phyloP scores from a whole-genome alignment of 345 rosid genomes.

The Sisymbrium altissimum region DNA sequence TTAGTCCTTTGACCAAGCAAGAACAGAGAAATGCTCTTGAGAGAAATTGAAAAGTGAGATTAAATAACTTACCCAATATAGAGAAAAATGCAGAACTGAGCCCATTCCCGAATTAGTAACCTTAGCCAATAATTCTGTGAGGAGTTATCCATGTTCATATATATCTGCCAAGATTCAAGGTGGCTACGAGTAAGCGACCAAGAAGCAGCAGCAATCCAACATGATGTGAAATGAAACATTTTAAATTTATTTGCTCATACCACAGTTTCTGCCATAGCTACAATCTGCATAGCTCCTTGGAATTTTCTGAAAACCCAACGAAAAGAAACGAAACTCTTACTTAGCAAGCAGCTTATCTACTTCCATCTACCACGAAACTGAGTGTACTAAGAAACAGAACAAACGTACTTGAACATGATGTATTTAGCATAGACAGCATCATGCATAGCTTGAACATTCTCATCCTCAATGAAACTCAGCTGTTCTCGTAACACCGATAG shows the following conservation, averaged over 20 bases:
- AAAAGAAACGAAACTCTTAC: not conserved
- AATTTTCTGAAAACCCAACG: constrained; percentile 61
- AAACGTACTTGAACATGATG: constrained; percentile 79
- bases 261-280: constrained; percentile 79
- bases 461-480: constrained; percentile 68
- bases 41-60: not conserved
- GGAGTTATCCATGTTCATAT: constrained; percentile 68
- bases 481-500: constrained; percentile 63
- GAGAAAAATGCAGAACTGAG: constrained; percentile 76
- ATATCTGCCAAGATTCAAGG: constrained; percentile 44
- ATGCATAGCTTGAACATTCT: constrained; percentile 76
- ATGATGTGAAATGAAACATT: not conserved
- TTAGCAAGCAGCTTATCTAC: constrained; percentile 8
- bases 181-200: not conserved
- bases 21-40: not conserved
- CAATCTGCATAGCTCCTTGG: constrained; percentile 88
- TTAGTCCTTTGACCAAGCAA: constrained; percentile 8
- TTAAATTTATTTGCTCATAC: no score
- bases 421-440: constrained; percentile 78
- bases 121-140: constrained; percentile 78
- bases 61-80: constrained; percentile 66
- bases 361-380: not conserved
- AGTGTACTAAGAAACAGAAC: not conserved
- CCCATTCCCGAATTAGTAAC: constrained; percentile 78
- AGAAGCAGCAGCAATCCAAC: not conserved